Evolutionary conservation across 768 basidiomycete genomes (phyloP).

Genomic region (Hemileccinum impolitum): DNA sequence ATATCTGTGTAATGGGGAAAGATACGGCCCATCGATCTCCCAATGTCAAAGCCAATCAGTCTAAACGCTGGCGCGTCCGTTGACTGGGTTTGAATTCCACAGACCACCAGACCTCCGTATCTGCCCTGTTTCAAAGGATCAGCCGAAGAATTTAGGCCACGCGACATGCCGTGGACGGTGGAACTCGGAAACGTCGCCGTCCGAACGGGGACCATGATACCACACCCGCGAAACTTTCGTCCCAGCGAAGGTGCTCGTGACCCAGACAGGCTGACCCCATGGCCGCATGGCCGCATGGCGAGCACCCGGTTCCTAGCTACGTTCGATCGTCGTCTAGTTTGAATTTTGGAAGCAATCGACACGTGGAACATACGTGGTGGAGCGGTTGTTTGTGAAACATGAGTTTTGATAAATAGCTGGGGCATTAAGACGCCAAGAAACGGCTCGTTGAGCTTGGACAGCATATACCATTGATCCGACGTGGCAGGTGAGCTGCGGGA

Average conservation of each 20-base stretch:
- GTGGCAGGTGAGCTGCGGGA: no score
- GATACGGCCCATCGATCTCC: constrained; percentile 8
- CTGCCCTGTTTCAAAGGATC: constrained; percentile 24
- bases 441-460: background rate
- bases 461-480: no score
- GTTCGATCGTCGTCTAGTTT: background rate
- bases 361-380: constrained; percentile 16
- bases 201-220: constrained; percentile 9
- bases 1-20: background rate
- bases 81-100: constrained; percentile 18
- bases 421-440: background rate
- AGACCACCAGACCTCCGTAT: background rate
- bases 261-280: background rate
- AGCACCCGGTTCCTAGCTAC: background rate
- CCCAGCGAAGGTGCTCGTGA: background rate
- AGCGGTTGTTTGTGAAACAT: constrained; percentile 11
- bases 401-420: background rate
- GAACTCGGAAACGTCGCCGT: constrained; percentile 3
- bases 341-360: constrained; percentile 1
- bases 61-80: constrained; percentile 19
- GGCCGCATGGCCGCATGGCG: background rate
- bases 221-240: constrained; percentile 25
- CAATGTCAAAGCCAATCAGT: constrained; percentile 22
- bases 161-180: constrained; percentile 15
- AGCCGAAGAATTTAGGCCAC: constrained; percentile 11